phyloP scores from a whole-genome alignment of 805 yeast species.

The Wickerhamiella siamensis region DNA sequence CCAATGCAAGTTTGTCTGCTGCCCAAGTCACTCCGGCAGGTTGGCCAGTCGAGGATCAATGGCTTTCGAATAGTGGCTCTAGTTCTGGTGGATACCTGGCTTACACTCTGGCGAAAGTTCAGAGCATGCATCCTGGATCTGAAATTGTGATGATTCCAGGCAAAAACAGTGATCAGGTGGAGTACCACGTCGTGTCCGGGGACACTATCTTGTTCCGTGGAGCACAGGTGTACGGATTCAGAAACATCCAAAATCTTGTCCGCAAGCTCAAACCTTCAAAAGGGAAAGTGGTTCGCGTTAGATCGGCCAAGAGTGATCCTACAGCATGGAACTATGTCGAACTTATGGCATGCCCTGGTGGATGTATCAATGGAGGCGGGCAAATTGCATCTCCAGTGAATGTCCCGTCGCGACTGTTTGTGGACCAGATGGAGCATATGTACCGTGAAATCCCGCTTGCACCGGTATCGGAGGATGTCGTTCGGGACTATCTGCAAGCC shows the following conservation, averaged over 20 bases:
- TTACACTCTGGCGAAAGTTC: conserved; percentile 38
- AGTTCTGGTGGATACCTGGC: conserved; percentile 82
- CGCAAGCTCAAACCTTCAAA: conserved; percentile 50
- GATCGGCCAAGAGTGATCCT: conserved; percentile 37
- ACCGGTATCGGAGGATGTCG: conserved; percentile 7
- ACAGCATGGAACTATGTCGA: conserved; percentile 67
- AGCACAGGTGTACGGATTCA: conserved; percentile 74
- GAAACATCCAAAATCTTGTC: conserved; percentile 87
- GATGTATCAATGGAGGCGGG: conserved; percentile 96
- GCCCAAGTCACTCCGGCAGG: conserved; percentile 33
- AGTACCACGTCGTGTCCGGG: conserved; percentile 37
- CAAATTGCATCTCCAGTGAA: conserved; percentile 40
- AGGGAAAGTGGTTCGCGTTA: conserved; percentile 16
- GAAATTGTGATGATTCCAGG: conserved; percentile 36
- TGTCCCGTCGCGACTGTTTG: conserved; percentile 22
- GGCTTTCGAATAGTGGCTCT: conserved; percentile 68
- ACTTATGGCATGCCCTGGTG: conserved; percentile 97
- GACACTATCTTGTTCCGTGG: conserved; percentile 37
- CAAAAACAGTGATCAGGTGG: conserved; percentile 62
- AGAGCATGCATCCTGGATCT: conserved; percentile 11
- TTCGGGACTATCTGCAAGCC: not conserved
- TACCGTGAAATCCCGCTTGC: conserved; percentile 22
- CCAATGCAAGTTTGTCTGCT: not conserved
- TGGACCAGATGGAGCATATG: conserved; percentile 23
- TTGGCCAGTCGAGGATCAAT: conserved; percentile 53